Percentiles rank a stretch among this genome's conserved stretches.
Conservation (phyloP, 495 filamentous ascomycete genomes). For the Penicillium paradoxum region DNA sequence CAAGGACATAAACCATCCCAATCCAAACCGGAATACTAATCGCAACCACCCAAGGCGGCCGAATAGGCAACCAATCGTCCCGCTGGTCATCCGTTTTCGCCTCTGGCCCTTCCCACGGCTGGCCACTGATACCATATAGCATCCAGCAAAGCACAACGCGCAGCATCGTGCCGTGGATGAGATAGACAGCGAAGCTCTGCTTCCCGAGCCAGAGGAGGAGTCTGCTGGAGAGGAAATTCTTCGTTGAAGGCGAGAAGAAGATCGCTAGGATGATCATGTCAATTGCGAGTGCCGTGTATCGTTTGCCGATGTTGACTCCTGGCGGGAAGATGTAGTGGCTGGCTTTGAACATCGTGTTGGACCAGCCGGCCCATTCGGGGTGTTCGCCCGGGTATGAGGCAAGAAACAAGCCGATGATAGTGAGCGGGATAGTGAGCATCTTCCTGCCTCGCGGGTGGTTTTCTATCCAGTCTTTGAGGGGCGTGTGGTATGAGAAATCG, state of each 20-base stretch:
- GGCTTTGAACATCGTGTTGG: constrained; percentile 40
- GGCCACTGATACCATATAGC: constrained; percentile 51
- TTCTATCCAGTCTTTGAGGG: constrained; percentile 15
- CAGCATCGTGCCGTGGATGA: constrained; percentile 63
- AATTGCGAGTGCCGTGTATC: constrained; percentile 54
- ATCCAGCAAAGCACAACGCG: constrained; percentile 60
- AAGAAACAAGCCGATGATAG: constrained; percentile 56
- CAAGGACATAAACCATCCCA: constrained; percentile 50
- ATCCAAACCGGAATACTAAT: constrained; percentile 55
- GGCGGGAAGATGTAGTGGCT: constrained; percentile 52
- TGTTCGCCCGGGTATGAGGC: constrained; percentile 59
- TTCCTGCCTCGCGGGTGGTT: constrained; percentile 48
- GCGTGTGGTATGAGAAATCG: constrained; percentile 40
- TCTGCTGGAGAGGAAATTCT: constrained; percentile 53
- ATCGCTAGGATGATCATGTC: constrained; percentile 55
- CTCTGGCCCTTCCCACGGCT: constrained; percentile 45
- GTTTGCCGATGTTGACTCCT: constrained; percentile 47
- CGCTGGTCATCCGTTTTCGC: constrained; percentile 42
- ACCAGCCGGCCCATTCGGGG: constrained; percentile 58
- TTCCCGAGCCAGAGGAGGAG: constrained; percentile 62
- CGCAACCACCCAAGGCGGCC: constrained; percentile 39
- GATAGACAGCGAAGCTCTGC: constrained; percentile 67
- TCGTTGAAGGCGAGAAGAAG: constrained; percentile 53
- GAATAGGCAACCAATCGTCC: constrained; percentile 31
- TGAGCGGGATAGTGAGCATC: constrained; percentile 57